These are phyloP conservation scores for Lachnellula suecica DNA, from an alignment of 2,329 filamentous ascomycete genomes.

Conservation along the genomic window DNA sequence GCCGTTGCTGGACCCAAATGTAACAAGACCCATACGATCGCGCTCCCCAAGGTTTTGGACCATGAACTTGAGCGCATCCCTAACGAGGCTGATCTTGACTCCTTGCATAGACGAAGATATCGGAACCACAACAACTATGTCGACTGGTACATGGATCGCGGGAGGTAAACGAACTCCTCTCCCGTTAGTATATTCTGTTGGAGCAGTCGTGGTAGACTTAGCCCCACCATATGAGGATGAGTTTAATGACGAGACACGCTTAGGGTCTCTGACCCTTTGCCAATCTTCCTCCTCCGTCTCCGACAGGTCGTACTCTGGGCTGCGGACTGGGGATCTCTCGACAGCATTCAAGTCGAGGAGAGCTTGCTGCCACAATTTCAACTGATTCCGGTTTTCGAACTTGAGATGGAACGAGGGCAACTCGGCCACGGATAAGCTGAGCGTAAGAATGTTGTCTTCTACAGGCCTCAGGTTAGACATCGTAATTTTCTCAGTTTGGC, in stretches of 20 bases:
- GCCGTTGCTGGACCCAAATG: constrained; percentile 91
- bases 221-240: constrained; percentile 79
- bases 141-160: constrained; percentile 79
- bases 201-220: constrained; percentile 82
- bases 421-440: constrained; percentile 88
- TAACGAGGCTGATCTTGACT: constrained; percentile 93
- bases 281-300: constrained; percentile 88
- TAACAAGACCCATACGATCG: constrained; percentile 95
- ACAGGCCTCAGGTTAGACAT: constrained; percentile 36
- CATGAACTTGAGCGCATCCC: constrained; percentile 89
- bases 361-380: constrained; percentile 89
- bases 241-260: constrained; percentile 77
- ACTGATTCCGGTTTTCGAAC: constrained; percentile 78
- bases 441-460: constrained; percentile 82
- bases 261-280: constrained; percentile 59
- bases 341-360: constrained; percentile 78
- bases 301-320: constrained; percentile 78
- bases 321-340: constrained; percentile 62
- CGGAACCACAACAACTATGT: constrained; percentile 94
- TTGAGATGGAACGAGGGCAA: constrained; percentile 91
- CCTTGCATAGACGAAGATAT: constrained; percentile 99
- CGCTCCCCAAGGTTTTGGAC: constrained; percentile 86
- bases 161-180: constrained; percentile 38
- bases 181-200: constrained; percentile 83
- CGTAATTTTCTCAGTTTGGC: constrained; percentile 31